Percentiles rank a stretch among this genome's conserved stretches.
Evolutionary conservation across 768 basidiomycete genomes (phyloP).

Genomic region (Lentinula detonsa): DNA sequence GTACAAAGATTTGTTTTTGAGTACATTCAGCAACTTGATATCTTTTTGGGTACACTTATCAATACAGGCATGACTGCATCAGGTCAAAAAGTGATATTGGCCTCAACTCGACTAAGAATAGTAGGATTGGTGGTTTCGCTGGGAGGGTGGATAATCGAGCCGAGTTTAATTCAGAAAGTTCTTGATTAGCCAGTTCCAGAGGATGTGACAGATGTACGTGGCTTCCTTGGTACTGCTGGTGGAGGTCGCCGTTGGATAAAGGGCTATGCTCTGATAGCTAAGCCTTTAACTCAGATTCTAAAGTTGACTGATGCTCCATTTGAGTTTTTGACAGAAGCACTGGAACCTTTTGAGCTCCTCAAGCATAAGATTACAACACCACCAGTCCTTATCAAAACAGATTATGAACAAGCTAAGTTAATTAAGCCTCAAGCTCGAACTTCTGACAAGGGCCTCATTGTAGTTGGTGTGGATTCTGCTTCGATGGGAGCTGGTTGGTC

Average conservation of each 20-base stretch:
- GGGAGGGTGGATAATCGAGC: background rate
- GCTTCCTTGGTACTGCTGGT: background rate
- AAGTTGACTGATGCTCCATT: background rate
- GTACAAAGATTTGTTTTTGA: constrained; percentile 22
- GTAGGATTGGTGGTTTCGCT: background rate
- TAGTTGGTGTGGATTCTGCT: too few species aligned
- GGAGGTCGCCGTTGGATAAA: background rate
- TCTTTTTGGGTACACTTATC: background rate
- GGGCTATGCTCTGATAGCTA: background rate
- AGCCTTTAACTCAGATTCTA: background rate
- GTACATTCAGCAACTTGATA: constrained; percentile 11
- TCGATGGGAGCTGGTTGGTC: too few species aligned
- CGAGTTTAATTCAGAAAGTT: background rate
- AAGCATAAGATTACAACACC: too few species aligned
- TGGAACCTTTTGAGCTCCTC: too few species aligned
- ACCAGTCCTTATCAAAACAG: too few species aligned
- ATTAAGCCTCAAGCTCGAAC: too few species aligned
- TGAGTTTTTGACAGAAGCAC: background rate
- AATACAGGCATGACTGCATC: background rate
- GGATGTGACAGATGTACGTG: background rate
- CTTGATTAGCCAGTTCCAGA: background rate
- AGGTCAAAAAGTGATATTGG: background rate
- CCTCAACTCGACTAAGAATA: background rate
- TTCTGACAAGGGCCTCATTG: too few species aligned
- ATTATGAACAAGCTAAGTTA: too few species aligned